Base-by-base conservation (phyloP, 768 basidiomycete species). In the Xerocomus brunneocitrinus region DNA sequence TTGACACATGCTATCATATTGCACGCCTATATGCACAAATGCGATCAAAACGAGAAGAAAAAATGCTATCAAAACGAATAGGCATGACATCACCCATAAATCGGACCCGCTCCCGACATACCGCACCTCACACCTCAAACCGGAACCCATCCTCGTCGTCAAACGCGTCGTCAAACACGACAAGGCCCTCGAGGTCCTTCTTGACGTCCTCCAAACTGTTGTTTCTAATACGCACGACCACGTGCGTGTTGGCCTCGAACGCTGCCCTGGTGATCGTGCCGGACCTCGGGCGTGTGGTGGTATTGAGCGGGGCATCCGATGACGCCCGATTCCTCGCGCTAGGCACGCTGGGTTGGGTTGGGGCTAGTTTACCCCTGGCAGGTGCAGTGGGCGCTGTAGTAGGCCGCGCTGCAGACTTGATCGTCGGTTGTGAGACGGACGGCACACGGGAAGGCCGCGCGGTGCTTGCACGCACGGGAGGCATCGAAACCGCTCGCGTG, bases 141-240 rank as follows among this genome's bases (percentile, higher is more conserved):
- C 54, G 62, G 55, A 69, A 71, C 30, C 44, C 67, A n/a, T 71
- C 67, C 8, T 59, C 60, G 0, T 62, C 62, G 24, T 59, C 61
- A 8, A 65, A 67, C 24, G 40, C 62, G 30, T 65, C 65, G 16
- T 57, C 67, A 22, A 71, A 63, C 38, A 69, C 65, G 58, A 68
- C 54, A 39, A 65, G 47, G 16, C 59, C 64, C 41, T 70, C 65
- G 27, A 70, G 67, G 14, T 61, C 60, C 48, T 67, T 70, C 55
- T 63, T 69, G 47, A 67, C 65, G 27, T 65, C 63, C 50, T 62
- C 62, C 35, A 70, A n/a, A 36, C 66, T 58, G 7, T 54, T 64
- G 31, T 50, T 68, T 41, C 58, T 36, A 2, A 62, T 52, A 14
- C 59, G 58, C 16, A 58, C 34, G 8, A 44, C 58, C 27, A 55